A percentile compares a stretch with the other conserved stretches of the same genome.
Conservation (phyloP, 768 basidiomycete genomes). For the Rhizopogon salebrosus region DNA sequence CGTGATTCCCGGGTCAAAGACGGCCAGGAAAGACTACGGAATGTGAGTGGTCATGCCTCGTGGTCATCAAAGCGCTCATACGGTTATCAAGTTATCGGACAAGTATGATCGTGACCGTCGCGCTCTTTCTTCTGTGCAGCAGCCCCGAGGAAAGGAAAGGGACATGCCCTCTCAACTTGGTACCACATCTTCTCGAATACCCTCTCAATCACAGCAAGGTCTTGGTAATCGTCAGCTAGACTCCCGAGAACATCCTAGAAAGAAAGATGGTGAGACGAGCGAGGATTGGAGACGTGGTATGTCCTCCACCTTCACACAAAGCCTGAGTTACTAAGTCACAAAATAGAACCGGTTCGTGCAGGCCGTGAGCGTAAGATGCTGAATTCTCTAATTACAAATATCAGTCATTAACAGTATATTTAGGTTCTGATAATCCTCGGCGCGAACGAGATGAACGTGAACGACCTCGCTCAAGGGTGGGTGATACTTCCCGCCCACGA, state of each 20-base stretch:
- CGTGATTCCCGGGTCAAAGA: conserved; percentile 65
- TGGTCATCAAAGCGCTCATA: background rate
- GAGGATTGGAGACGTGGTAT: conserved; percentile 86
- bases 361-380: conserved; percentile 52
- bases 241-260: conserved; percentile 54
- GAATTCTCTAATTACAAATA: background rate
- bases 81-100: conserved; percentile 61
- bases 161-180: conserved; percentile 59
- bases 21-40: conserved; percentile 72
- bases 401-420: conserved; percentile 6
- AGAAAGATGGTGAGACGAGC: conserved; percentile 66
- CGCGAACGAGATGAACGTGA: conserved; percentile 61
- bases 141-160: conserved; percentile 59
- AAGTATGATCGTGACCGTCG: conserved; percentile 83
- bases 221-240: conserved; percentile 50
- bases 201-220: conserved; percentile 27
- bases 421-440: conserved; percentile 51
- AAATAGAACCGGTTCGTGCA: conserved; percentile 44
- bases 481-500: conserved; percentile 58
- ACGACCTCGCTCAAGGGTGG: conserved; percentile 55
- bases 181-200: conserved; percentile 36
- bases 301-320: conserved; percentile 18
- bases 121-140: conserved; percentile 42
- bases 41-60: conserved; percentile 39
- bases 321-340: conserved; percentile 24